Conservation (phyloP, 2,329 filamentous ascomycete species). For the Cephalotrichum gorgonifer region DNA sequence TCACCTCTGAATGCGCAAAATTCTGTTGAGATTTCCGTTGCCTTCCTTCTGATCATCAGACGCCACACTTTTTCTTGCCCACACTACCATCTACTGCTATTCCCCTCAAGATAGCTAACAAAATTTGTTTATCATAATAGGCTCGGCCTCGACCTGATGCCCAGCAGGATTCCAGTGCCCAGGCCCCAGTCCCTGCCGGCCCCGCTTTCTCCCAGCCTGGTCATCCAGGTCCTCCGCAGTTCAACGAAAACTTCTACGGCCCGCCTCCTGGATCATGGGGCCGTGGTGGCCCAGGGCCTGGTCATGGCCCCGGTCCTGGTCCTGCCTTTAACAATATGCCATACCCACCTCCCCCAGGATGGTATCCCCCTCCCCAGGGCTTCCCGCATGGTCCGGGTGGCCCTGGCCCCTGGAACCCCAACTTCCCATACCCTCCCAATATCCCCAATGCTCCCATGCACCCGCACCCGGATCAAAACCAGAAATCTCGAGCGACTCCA, state of each 20-base stretch:
- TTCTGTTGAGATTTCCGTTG: conserved; percentile 98
- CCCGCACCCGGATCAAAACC: background rate
- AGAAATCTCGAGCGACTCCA: conserved; percentile 33
- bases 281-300: conserved; percentile 35
- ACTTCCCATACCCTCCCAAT: conserved; percentile 48
- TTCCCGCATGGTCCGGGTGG: conserved; percentile 52
- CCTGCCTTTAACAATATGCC: conserved; percentile 62
- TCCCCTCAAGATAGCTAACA: conserved; percentile 1
- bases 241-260: conserved; percentile 33
- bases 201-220: conserved; percentile 1
- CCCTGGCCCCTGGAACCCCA: conserved; percentile 45
- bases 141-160: conserved; percentile 9
- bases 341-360: conserved; percentile 63
- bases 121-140: conserved; percentile 2
- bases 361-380: conserved; percentile 69
- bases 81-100: too few relatives aligned
- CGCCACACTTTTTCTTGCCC: conserved; percentile 7
- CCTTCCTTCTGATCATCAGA: conserved; percentile 88
- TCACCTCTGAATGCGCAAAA: conserved; percentile 86
- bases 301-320: conserved; percentile 43
- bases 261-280: conserved; percentile 47
- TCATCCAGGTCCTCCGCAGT: conserved; percentile 4
- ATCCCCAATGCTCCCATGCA: background rate
- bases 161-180: background rate
- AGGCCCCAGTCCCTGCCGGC: background rate